Evolutionary conservation across 164 flowering plant genomes (phyloP), one percentile per base, ranked within the genome.

Genomic region (Vitis labrusca): DNA sequence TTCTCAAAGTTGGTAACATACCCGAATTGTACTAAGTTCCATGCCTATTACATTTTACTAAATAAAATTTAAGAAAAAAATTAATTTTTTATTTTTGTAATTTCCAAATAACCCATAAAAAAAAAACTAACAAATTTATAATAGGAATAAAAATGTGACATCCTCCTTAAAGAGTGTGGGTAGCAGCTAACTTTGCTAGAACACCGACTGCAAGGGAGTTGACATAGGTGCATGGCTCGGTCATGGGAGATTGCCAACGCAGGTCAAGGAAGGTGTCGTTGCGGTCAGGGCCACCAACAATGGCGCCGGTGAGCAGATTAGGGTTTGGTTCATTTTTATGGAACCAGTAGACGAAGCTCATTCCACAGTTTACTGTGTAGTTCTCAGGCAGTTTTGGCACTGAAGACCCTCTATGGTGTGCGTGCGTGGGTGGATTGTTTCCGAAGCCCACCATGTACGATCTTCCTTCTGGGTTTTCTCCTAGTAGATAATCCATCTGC

Each of bases 381-480:
- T 68, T 29, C 0, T 44, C 9, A 1, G 68, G 0, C 72, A 79
- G 4, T 10, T 9, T 5, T 0, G 96, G 93, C 1, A 91, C 90
- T 0, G 99, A 95, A 0, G 98, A 87, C 0, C 98, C 99, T 51
- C 98, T 84, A 70, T 95, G 99, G 76, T 95, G 99, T 0, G 97
- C 78, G 61, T 86, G 94, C 23, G 10, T 69, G 5, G 99, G 99
- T 11, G 94, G 82, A 60, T 86, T 89, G 7, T 15, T 64, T 1
- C 99, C 99, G 57, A 88, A 95, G 2, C 97, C 98, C 1, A 89
- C 98, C 98, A 94, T 94, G 85, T 88, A 89, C 14, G 98, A 94
- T 64, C 87, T 82, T 10, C 85, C 80, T 68, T 27, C 8, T 1
- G 98, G 97, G 74, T 92, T 94, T 3, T 73, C 62, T 1, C 99